phyloP scores from a whole-genome alignment of 169 alveolate genomes.

The Cryptosporidium ubiquitum region DNA sequence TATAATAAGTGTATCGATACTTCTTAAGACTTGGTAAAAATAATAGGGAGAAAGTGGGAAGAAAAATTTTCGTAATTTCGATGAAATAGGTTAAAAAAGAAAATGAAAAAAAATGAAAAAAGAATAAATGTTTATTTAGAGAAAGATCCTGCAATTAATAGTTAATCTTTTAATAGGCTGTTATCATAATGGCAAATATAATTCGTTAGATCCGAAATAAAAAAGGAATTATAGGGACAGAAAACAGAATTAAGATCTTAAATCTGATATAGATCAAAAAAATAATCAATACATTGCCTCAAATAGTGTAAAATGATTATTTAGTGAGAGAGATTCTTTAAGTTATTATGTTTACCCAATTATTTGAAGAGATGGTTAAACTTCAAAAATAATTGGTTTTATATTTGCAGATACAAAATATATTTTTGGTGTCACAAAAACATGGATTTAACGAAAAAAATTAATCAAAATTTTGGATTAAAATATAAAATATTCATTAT shows the following conservation, averaged over 20 bases:
- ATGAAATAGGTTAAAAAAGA: neutral
- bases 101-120: neutral
- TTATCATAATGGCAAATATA: neutral
- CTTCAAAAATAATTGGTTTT: no score
- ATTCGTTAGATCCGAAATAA: constrained; percentile 5
- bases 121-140: neutral
- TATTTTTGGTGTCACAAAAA: no score
- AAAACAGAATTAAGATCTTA: neutral
- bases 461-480: no score
- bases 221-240: neutral
- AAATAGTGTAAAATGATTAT: neutral
- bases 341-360: no score
- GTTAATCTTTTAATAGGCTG: constrained; percentile 5
- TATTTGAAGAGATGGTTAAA: neutral
- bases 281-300: neutral
- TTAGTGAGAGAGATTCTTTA: neutral
- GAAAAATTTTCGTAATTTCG: no score
- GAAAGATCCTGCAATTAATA: neutral
- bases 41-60: no score
- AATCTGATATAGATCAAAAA: neutral
- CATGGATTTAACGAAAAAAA: no score
- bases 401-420: no score
- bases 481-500: no score
- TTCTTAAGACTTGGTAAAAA: no score
- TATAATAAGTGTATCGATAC: no score